These are phyloP conservation scores for Acacia melanoxylon DNA, from an alignment of 306 rosid genomes.

Conservation along the genomic window DNA sequence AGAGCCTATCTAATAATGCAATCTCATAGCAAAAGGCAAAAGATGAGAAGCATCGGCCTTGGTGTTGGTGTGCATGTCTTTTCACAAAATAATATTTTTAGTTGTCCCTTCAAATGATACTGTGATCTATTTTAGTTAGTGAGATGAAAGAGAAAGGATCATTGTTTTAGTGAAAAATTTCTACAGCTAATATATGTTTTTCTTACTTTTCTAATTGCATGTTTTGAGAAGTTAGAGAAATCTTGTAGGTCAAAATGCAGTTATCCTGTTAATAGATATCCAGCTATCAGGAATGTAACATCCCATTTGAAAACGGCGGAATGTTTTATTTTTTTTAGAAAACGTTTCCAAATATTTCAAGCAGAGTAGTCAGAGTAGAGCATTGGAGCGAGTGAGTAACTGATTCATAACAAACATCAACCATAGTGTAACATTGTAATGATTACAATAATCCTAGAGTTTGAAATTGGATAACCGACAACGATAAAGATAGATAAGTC, in stretches of 20 bases:
- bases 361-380: no score
- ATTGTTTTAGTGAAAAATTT: constrained; percentile 11
- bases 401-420: no score
- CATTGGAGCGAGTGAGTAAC: no score
- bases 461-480: no score
- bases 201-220: background rate
- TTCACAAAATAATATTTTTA: background rate
- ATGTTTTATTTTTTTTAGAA: no score
- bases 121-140: constrained; percentile 6
- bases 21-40: background rate
- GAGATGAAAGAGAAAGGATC: background rate
- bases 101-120: background rate
- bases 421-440: no score
- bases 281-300: background rate
- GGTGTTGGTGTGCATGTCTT: background rate
- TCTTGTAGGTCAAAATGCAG: background rate
- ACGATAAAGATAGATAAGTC: no score
- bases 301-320: no score
- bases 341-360: no score
- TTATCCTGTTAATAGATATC: background rate
- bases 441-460: no score
- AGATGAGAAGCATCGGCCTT: background rate
- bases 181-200: constrained; percentile 12
- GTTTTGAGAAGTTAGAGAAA: background rate
- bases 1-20: constrained; percentile 17